A percentile compares a stretch with the other conserved stretches of the same genome.
Evolutionary conservation across 2,329 filamentous ascomycete genomes (phyloP).

Genomic region (Nemania bipapillata): DNA sequence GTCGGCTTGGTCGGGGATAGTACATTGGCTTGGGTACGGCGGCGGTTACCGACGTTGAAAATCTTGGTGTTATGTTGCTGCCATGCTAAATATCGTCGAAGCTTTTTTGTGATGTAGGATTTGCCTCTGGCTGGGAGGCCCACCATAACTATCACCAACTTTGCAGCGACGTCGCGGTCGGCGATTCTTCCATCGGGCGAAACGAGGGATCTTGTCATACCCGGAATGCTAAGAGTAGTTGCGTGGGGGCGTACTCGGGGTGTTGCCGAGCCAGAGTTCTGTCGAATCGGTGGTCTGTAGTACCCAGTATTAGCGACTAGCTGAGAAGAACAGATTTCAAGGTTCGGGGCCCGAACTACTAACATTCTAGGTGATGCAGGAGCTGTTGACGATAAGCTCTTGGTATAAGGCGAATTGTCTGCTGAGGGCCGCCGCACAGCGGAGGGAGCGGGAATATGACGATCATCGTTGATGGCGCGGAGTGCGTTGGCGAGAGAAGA

Average conservation of each 20-base stretch:
- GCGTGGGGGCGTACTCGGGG: slow-evolving; percentile 83
- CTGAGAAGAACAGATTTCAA: not conserved
- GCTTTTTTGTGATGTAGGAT: slow-evolving; percentile 98
- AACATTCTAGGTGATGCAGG: slow-evolving; percentile 69
- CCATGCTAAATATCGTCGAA: slow-evolving; percentile 95
- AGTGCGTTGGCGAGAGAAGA: slow-evolving; percentile 57
- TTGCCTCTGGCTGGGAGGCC: slow-evolving; percentile 94
- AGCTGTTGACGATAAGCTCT: slow-evolving; percentile 68
- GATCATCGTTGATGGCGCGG: slow-evolving; percentile 58
- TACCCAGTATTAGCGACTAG: slow-evolving; percentile 34
- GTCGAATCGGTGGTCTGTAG: slow-evolving; percentile 72
- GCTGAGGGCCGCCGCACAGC: slow-evolving; percentile 49
- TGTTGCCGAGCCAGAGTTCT: slow-evolving; percentile 80
- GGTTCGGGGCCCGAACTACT: slow-evolving; percentile 47
- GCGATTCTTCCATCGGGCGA: slow-evolving; percentile 96
- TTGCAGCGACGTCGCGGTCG: slow-evolving; percentile 91
- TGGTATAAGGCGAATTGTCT: slow-evolving; percentile 66
- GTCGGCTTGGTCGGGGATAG: slow-evolving; percentile 52
- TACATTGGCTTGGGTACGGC: slow-evolving; percentile 79
- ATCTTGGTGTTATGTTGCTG: slow-evolving; percentile 94
- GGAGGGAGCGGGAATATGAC: slow-evolving; percentile 42
- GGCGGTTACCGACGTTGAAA: slow-evolving; percentile 95
- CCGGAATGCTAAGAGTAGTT: slow-evolving; percentile 95
- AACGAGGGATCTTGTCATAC: slow-evolving; percentile 92
- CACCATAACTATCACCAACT: slow-evolving; percentile 98